A percentile compares a stretch with the other conserved stretches of the same genome.
phyloP scores from a whole-genome alignment of 768 basidiomycete species.

The Clathrus columnatus region DNA sequence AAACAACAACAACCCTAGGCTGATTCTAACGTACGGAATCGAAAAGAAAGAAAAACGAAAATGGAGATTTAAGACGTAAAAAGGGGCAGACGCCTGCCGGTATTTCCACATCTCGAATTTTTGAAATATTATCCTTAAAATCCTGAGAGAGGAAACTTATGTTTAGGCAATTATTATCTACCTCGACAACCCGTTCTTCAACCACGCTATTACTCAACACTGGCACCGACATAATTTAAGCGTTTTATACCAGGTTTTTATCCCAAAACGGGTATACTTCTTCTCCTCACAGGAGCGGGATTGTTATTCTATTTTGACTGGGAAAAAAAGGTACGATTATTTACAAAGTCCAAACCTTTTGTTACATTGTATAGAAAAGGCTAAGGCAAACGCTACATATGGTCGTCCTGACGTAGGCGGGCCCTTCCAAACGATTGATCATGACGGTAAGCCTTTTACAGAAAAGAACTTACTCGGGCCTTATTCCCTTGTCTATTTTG shows the following conservation, averaged over 20 bases:
- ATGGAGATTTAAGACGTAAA: not conserved
- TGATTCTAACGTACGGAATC: not conserved
- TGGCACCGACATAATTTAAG: not conserved
- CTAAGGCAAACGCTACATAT: conserved; percentile 60
- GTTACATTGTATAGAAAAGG: conserved; percentile 45
- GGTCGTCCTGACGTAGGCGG: conserved; percentile 89
- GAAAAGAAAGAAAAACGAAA: not conserved
- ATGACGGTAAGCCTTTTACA: conserved; percentile 63
- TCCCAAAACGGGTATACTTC: conserved; percentile 72
- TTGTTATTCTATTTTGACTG: conserved; percentile 82
- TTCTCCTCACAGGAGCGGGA: conserved; percentile 73
- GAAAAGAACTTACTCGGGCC: conserved; percentile 79
- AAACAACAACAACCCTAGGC: too few relatives aligned
- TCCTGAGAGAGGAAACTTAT: too few relatives aligned
- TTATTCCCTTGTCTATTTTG: conserved; percentile 76
- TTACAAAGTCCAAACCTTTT: not conserved
- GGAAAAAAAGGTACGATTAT: conserved; percentile 72
- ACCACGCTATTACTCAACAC: not conserved
- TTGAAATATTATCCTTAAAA: too few relatives aligned
- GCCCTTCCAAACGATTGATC: conserved; percentile 69
- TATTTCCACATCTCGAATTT: too few relatives aligned
- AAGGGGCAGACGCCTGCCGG: not conserved
- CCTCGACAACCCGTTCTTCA: too few relatives aligned
- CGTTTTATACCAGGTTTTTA: conserved; percentile 66
- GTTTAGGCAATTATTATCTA: too few relatives aligned